A percentile compares a stretch with the other conserved stretches of the same genome.
Evolutionary conservation across 129 eudicot species (phyloP).

Genomic region (Escallonia herrerae): DNA sequence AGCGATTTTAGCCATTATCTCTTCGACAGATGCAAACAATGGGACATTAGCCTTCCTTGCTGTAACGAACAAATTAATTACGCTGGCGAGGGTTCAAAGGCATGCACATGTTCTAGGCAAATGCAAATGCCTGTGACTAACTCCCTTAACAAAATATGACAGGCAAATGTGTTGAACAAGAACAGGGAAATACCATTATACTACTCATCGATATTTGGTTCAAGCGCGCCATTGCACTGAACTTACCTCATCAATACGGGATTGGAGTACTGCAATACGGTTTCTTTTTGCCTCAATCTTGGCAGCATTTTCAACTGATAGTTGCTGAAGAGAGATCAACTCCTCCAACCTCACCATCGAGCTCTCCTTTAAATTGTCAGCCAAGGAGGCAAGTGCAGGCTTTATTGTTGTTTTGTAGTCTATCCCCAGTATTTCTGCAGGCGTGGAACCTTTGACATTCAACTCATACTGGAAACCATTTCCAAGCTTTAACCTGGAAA

Average conservation of each 20-base stretch:
- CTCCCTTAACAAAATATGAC: too few species aligned
- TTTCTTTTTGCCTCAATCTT: slow-evolving; percentile 62
- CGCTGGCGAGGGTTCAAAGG: too few species aligned
- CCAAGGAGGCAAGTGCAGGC: slow-evolving; percentile 55
- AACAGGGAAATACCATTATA: too few species aligned
- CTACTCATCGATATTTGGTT: too few species aligned
- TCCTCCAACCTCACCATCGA: slow-evolving; percentile 67
- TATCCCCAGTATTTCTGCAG: slow-evolving; percentile 62
- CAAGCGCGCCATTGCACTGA: not conserved
- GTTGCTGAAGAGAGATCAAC: slow-evolving; percentile 66
- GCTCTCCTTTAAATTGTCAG: slow-evolving; percentile 54
- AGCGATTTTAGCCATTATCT: too few species aligned
- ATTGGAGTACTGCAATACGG: slow-evolving; percentile 42
- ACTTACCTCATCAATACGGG: slow-evolving; percentile 68
- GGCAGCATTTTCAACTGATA: slow-evolving; percentile 47
- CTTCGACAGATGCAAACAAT: too few species aligned
- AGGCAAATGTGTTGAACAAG: too few species aligned
- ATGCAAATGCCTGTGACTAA: too few species aligned
- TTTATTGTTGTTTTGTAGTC: slow-evolving; percentile 65
- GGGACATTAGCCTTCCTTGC: too few species aligned
- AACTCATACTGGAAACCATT: slow-evolving; percentile 56
- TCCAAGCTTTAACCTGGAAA: slow-evolving; percentile 71
- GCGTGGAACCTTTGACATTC: slow-evolving; percentile 58
- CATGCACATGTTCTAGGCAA: too few species aligned
- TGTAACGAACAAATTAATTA: too few species aligned